phyloP scores from a whole-genome alignment of 2,329 filamentous ascomycete genomes.

The Zarea fungicola region DNA sequence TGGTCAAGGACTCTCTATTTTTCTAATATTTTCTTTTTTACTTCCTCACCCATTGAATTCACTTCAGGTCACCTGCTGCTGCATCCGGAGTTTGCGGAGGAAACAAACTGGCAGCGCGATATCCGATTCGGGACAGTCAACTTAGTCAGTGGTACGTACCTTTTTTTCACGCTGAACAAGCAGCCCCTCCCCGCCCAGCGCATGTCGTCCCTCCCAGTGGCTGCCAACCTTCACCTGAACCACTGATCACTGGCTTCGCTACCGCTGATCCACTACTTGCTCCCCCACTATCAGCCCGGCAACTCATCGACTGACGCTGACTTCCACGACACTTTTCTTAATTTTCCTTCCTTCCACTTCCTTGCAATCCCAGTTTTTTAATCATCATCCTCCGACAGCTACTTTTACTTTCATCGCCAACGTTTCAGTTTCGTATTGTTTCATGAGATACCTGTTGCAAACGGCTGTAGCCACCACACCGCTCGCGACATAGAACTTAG shows the following conservation, averaged over 20 bases:
- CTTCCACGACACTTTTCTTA: neutral
- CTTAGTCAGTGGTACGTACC: too few species aligned
- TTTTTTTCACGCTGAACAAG: too few species aligned
- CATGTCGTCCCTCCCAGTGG: neutral
- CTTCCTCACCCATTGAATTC: neutral
- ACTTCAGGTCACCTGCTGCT: neutral
- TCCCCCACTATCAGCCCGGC: neutral
- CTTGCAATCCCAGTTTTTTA: neutral
- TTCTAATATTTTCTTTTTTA: neutral
- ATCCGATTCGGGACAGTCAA: too few species aligned
- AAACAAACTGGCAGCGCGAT: too few species aligned
- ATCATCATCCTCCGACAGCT: neutral
- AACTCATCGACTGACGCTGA: conserved; percentile 8
- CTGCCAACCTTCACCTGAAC: neutral
- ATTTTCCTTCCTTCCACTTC: neutral
- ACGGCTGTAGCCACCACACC: too few species aligned
- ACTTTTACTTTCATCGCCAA: neutral
- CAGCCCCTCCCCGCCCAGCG: neutral
- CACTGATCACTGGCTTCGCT: neutral
- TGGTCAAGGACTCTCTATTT: too few species aligned
- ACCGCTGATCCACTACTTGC: neutral
- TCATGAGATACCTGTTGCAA: too few species aligned
- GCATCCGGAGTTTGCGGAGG: conserved; percentile 12
- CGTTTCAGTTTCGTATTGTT: too few species aligned
- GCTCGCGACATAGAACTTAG: too few species aligned